Percentiles rank a stretch among this genome's conserved stretches.
Conservation (phyloP, 2,329 filamentous ascomycete genomes). For the Colletotrichum sp. region DNA sequence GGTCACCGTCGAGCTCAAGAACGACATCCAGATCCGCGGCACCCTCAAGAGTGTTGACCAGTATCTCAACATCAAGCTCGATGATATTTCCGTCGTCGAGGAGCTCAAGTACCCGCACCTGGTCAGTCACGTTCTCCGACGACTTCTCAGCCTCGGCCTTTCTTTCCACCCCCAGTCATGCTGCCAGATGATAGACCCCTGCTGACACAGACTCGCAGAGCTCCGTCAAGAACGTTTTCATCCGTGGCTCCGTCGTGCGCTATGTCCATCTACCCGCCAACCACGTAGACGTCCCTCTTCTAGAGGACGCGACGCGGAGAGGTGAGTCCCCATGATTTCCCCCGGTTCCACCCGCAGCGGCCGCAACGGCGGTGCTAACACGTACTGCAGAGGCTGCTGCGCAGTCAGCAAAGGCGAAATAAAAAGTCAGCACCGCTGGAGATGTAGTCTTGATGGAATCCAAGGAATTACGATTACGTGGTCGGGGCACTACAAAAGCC, state of each 20-base stretch:
- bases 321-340: conserved; percentile 52
- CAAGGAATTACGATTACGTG: background rate
- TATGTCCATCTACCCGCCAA: conserved; percentile 87
- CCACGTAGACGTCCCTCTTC: conserved; percentile 81
- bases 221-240: conserved; percentile 94
- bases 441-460: background rate
- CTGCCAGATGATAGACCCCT: background rate
- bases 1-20: conserved; percentile 98
- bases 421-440: background rate
- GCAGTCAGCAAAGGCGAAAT: conserved; percentile 62
- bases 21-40: conserved; percentile 96
- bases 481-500: conserved; percentile 8
- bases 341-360: background rate
- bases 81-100: conserved; percentile 91
- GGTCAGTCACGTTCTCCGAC: conserved; percentile 47
- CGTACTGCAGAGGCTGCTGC: conserved; percentile 55
- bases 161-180: background rate
- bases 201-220: conserved; percentile 42
- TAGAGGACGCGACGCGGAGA: conserved; percentile 91
- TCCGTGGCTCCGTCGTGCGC: conserved; percentile 88
- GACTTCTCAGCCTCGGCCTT: background rate
- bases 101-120: conserved; percentile 95
- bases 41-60: conserved; percentile 97
- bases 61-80: conserved; percentile 98
- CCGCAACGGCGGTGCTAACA: conserved; percentile 2